Evolutionary conservation across 768 basidiomycete genomes (phyloP).

Genomic region (Sutorius australiensis): DNA sequence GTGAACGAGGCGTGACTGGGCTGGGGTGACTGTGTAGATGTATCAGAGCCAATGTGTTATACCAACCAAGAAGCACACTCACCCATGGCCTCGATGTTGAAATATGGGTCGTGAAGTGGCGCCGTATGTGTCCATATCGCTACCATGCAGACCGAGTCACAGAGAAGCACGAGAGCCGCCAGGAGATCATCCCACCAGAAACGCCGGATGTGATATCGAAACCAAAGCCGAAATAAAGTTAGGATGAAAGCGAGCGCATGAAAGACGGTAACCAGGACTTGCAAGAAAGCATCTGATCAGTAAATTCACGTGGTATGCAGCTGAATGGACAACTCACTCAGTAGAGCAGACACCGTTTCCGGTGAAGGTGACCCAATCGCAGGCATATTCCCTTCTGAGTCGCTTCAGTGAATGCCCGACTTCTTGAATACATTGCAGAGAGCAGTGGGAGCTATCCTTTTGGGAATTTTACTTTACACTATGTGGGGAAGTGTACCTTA

Average conservation of each 20-base stretch:
- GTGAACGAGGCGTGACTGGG: slow-evolving; percentile 16
- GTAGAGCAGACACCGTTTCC: slow-evolving; percentile 10
- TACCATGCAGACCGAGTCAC: slow-evolving; percentile 10
- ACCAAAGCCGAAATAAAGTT: slow-evolving; percentile 28
- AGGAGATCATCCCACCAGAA: slow-evolving; percentile 32
- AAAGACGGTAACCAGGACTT: slow-evolving; percentile 21
- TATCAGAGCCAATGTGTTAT: not conserved
- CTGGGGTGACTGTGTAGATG: slow-evolving; percentile 25
- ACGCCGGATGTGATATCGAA: slow-evolving; percentile 18
- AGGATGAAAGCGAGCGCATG: slow-evolving; percentile 16
- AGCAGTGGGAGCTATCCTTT: not conserved
- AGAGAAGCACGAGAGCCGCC: slow-evolving; percentile 17
- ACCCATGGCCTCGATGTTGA: slow-evolving; percentile 9
- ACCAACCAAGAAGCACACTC: not conserved
- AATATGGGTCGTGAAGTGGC: slow-evolving; percentile 26
- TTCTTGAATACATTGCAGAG: not conserved
- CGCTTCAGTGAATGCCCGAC: not conserved
- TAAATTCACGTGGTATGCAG: not conserved
- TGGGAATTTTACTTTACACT: not conserved
- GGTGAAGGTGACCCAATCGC: slow-evolving; percentile 2
- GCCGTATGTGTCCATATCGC: slow-evolving; percentile 14
- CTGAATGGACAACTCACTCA: slow-evolving; percentile 12
- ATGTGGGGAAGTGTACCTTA: not conserved
- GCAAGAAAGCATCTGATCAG: not conserved
- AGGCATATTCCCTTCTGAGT: slow-evolving; percentile 1